Evolutionary conservation across 1,284 basidiomycete genomes (phyloP).

Genomic region (Malassezia arunalokei): DNA sequence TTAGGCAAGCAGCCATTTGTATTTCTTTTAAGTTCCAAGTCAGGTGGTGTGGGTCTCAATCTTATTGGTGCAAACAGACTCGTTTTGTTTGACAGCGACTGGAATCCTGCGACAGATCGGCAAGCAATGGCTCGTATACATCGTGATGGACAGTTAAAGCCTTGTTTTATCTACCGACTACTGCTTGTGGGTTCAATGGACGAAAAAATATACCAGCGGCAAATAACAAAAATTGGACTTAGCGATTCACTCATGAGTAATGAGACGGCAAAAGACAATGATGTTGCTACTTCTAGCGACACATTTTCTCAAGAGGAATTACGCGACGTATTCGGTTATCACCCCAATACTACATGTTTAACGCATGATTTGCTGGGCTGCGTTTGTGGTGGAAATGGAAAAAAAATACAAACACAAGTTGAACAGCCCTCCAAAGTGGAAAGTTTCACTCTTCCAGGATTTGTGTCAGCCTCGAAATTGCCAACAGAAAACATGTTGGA

Average conservation of each 20-base stretch:
- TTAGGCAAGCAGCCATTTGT: constrained; percentile 51
- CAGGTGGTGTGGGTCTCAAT: constrained; percentile 62
- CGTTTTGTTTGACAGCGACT: constrained; percentile 75
- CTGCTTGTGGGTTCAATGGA: constrained; percentile 50
- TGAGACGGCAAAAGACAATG: constrained; percentile 25
- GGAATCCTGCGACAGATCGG: constrained; percentile 74
- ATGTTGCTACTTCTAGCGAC: constrained; percentile 9
- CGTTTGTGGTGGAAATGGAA: constrained; percentile 31
- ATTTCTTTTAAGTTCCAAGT: constrained; percentile 69
- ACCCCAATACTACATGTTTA: constrained; percentile 67
- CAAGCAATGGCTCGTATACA: constrained; percentile 91
- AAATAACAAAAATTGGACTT: constrained; percentile 87
- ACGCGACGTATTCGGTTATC: constrained; percentile 74
- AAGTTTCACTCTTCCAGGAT: not conserved
- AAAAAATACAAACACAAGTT: too few species aligned
- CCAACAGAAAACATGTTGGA: not conserved
- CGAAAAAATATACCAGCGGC: constrained; percentile 55
- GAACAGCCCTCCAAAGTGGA: too few species aligned
- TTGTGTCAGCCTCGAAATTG: constrained; percentile 10
- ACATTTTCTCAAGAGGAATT: constrained; percentile 37
- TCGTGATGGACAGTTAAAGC: constrained; percentile 75
- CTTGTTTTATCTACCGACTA: constrained; percentile 78
- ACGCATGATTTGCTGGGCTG: constrained; percentile 59
- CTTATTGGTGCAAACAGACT: constrained; percentile 95
- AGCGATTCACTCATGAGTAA: constrained; percentile 51